Base-by-base conservation (phyloP, 1,284 basidiomycete genomes). In the Clitocybe nebularis region DNA sequence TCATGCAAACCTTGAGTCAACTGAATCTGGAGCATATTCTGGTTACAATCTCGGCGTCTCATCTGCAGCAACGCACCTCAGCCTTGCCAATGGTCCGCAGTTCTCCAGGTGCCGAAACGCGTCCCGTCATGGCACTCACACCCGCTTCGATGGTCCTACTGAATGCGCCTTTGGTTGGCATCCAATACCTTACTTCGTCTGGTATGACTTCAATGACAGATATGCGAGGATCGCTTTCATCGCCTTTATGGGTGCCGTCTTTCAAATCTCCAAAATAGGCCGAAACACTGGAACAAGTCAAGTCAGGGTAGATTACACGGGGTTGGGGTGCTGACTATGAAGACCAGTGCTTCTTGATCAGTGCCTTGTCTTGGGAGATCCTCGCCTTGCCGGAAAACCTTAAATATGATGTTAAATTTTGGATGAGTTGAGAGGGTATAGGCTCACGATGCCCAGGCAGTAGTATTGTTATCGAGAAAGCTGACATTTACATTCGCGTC, bases 261-360 rank as follows among this genome's bases (percentile, higher is more conserved):
- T 83, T 82, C 47, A 93, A 71, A 60, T 94, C 84, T 14, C 88
- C 89, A 57, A 95, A 94, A 78, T 90, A 95, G 0, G 84, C 87
- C 8, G 80, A 66, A 32, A 77, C 69, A 3, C 84, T 86, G 38
- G 2, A 19, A 14, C 33, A n/a, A 35, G 19, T 29, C 33, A 29
- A 34, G 33, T 44, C 10, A 1, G 17, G 36, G 5, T 19, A 20
- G 49, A 34, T 48, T 19, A 28, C 20, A 9, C 36, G 43, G 26
- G 39, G 23, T 16, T 10, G 21, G 35, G 39, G 3, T 7, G 66
- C 79, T 50, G 43, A 84, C 76, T 70, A 56, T 3, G 72, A 55
- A 44, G 73, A 81, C 81, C 83, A 93, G 44, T 87, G 71, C 55
- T 84, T 77, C 51, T 77, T 78, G 49, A 93, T 81, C 43, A 79